A percentile compares a stretch with the other conserved stretches of the same genome.
Evolutionary conservation across 208 protist genomes (phyloP).

Genomic region (Trypanosomatidae sp.): DNA sequence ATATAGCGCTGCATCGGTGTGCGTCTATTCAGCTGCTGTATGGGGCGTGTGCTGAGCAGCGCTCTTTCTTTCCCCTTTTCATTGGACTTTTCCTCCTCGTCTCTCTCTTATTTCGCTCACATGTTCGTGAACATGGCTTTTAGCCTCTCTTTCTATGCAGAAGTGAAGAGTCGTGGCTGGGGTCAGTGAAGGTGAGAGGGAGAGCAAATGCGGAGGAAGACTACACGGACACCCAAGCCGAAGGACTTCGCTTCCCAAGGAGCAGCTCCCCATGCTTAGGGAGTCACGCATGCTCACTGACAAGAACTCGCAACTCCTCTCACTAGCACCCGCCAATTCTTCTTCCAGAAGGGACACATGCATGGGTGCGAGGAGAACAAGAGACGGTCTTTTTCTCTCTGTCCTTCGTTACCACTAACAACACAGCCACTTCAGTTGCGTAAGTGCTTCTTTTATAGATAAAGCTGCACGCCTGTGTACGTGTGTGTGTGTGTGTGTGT

Average conservation of each 20-base stretch:
- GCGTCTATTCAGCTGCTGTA: background rate
- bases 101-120: background rate
- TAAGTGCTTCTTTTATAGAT: background rate
- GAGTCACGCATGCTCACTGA: background rate
- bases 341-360: background rate
- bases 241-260: background rate
- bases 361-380: background rate
- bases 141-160: background rate
- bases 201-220: background rate
- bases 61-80: background rate
- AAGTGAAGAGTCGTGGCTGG: background rate
- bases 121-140: background rate
- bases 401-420: background rate
- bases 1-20: background rate
- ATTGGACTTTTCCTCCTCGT: background rate
- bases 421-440: background rate
- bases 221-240: background rate
- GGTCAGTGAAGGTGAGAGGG: background rate
- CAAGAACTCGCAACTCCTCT: background rate
- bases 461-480: background rate
- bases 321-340: background rate
- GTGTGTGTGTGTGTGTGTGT: background rate
- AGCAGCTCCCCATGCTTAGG: background rate
- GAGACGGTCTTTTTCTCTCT: background rate
- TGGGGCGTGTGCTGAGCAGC: no score